Base-by-base conservation (phyloP, 2,329 filamentous ascomycete genomes). In the Mycosphaerella arachidis region DNA sequence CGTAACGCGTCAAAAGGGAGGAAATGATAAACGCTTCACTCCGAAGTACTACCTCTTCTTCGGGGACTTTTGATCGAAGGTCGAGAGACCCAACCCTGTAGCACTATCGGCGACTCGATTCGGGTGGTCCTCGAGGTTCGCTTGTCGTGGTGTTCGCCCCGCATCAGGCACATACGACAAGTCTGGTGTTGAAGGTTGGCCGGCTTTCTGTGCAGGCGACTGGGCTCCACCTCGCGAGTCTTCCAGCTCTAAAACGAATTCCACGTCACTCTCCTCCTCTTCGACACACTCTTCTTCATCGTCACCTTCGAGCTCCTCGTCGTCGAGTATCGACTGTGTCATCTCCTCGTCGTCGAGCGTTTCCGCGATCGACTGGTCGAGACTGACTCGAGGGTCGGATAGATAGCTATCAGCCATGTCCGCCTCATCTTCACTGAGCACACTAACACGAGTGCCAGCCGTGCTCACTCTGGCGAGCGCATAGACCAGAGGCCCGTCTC, bases 351-450 rank as follows among this genome's bases (percentile, higher is more conserved):
- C 60, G 33, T 54, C 62, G 9, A 66, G 48, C 8, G 60, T 55
- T 18, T 61, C 63, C 6, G 59, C 58, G n/a, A 67, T 56, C 4
- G 63, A 65, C 54, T 67, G 65, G 33, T 67, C 65, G 4, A 67
- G 52, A 40, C 63, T 65, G 9, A 58, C 56, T 13, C 65, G 54
- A 7, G 61, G 60, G 9, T 61, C 63, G 13, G 63, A 62, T 8
- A 65, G 33, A 20, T 63, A 63, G 45, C 61, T 62, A 12, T 67
- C 67, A 24, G 57, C 56, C 59, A 65, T 61, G 18, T 60, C 58
- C 0, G 67, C 70, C 40, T 73, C 72, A 54, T 73, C 72, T 53
- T 74, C 72, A 35, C 66, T 69, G 13, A 73, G 51, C 1, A 72
- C 53, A 46, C 63, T 68, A 59, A 60, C 58, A 18, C 57, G 35